phyloP scores from a whole-genome alignment of 768 basidiomycete genomes.

The Tulasnella sp. region DNA sequence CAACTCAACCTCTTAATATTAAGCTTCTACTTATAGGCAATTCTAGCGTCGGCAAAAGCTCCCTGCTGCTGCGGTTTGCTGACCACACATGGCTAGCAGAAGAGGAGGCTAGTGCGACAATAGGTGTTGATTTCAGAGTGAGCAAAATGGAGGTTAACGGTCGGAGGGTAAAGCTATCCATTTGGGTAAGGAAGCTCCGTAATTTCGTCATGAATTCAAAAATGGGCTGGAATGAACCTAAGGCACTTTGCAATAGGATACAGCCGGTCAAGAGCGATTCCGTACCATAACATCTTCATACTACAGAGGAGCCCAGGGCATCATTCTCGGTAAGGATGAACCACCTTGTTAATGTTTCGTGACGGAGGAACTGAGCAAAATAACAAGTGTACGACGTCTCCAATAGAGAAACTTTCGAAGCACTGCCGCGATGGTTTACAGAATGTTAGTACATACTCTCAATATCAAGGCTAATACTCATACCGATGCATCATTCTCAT shows the following conservation, averaged over 20 bases:
- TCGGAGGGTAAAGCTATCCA: constrained; percentile 80
- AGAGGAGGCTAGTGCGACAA: constrained; percentile 24
- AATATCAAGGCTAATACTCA: background rate
- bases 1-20: constrained; percentile 12
- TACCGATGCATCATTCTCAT: constrained; percentile 41
- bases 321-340: constrained; percentile 29
- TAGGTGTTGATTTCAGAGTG: constrained; percentile 32
- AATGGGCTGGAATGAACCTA: background rate
- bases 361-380: background rate
- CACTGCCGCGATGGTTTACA: constrained; percentile 71
- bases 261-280: constrained; percentile 94
- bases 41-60: constrained; percentile 31
- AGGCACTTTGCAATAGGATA: constrained; percentile 53
- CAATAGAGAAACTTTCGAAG: constrained; percentile 83
- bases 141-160: constrained; percentile 73
- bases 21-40: constrained; percentile 22
- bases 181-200: constrained; percentile 62
- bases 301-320: constrained; percentile 52
- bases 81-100: constrained; percentile 32
- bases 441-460: background rate
- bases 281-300: constrained; percentile 91
- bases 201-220: constrained; percentile 1
- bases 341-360: no score
- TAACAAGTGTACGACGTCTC: constrained; percentile 84
- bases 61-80: constrained; percentile 34